Base-by-base conservation (phyloP, 495 filamentous ascomycete species). In the Pyronema domesticum region DNA sequence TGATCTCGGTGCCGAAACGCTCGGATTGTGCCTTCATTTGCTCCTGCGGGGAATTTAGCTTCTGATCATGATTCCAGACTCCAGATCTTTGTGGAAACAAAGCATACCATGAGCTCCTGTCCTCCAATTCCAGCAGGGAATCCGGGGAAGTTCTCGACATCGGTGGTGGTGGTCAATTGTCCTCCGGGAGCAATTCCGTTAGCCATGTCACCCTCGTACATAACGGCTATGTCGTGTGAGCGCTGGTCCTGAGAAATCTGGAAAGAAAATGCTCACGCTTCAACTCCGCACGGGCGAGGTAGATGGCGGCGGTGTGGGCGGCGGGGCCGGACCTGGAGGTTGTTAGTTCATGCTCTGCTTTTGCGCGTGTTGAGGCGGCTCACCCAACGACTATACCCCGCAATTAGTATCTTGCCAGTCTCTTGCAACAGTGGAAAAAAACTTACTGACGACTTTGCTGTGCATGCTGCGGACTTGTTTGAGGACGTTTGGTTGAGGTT, bases 171-270 rank as follows among this genome's bases (percentile, higher is more conserved):
- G 19, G 91, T 98, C 54, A 98, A 73, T 73, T 98, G 91, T 35
- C 91, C 91, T 62, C 91, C 91, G 47, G 91, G 83, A 6, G 91
- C 91, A 67, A 93, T 91, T 61, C 91, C 91, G 63, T 95, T 93
- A 59, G 91, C 91, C 56, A 98, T 81, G 75, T 96, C 94, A 56
- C 91, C 91, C 73, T 98, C 91, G 65, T 96, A 98, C 54, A 98
- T 73, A 56, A 95, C 83, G 37, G 91, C 83, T 77, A 69, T 8
- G 45, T n/a, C 34, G 46, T 1, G 30, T 50, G 9, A 54, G 46
- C 35, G 54, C 48, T 43, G 23, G 15, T 11, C 30, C 50, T 46
- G 9, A 19, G 42, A 40, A 34, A 51, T 8, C 17, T 17, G 13
- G 44, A 15, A 14, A 7, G 34, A 17, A 17, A 43, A 18, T 33